Evolutionary conservation across 768 basidiomycete genomes (phyloP).

Genomic region (Mycena amicta): DNA sequence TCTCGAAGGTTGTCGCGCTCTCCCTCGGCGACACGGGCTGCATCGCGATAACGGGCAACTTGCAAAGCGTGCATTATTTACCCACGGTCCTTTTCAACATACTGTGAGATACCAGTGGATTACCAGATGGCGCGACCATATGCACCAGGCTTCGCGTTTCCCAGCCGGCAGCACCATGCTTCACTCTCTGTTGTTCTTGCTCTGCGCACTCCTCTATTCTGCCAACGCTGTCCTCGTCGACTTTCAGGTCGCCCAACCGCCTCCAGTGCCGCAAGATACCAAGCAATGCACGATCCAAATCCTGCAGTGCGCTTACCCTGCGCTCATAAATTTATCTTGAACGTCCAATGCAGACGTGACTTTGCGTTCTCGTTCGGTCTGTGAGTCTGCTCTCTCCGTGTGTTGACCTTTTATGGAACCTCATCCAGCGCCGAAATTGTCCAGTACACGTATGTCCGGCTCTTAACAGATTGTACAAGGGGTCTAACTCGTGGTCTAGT

Average conservation of each 20-base stretch:
- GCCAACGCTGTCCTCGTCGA: constrained; percentile 47
- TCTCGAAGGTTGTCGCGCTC: background rate
- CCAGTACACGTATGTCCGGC: constrained; percentile 52
- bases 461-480: too few species aligned
- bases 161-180: constrained; percentile 5
- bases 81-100: too few species aligned
- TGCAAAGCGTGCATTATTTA: background rate
- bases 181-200: constrained; percentile 19
- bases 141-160: too few species aligned
- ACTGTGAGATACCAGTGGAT: too few species aligned
- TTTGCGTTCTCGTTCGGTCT: constrained; percentile 72
- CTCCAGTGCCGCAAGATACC: constrained; percentile 60
- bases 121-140: too few species aligned
- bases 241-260: constrained; percentile 78
- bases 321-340: background rate
- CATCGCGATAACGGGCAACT: background rate
- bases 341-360: constrained; percentile 67
- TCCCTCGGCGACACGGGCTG: background rate
- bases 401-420: background rate
- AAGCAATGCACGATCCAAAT: constrained; percentile 68
- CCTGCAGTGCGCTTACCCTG: constrained; percentile 50
- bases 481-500: constrained; percentile 37
- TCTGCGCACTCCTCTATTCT: constrained; percentile 33
- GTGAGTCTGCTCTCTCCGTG: constrained; percentile 47
- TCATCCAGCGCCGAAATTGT: constrained; percentile 61